Conservation (phyloP, 2,329 filamentous ascomycete species). For the Microsporum canis region DNA sequence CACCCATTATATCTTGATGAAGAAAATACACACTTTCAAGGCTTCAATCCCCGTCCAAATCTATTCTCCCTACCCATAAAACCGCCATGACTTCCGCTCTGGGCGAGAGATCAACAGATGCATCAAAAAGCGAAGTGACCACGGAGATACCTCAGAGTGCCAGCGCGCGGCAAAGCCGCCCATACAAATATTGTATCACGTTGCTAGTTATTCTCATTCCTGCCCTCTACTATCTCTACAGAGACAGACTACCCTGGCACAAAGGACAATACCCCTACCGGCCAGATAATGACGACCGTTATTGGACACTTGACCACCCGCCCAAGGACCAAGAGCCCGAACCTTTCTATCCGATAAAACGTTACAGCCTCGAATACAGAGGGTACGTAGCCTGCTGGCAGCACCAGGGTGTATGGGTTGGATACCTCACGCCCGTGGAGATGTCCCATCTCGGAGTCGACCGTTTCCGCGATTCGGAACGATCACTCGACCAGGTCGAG, state of each 20-base stretch:
- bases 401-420: background rate
- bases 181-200: background rate
- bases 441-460: background rate
- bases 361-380: background rate
- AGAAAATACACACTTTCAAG: too few relatives aligned
- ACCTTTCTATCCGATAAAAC: background rate
- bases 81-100: background rate
- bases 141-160: background rate
- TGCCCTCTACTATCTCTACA: background rate
- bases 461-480: background rate
- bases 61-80: background rate
- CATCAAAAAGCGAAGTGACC: background rate
- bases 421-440: background rate
- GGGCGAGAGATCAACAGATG: background rate
- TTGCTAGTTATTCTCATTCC: background rate
- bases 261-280: background rate
- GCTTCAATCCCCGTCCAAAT: background rate
- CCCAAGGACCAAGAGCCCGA: background rate
- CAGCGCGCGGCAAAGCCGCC: background rate
- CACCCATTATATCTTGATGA: too few relatives aligned
- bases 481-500: background rate
- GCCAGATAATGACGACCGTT: background rate
- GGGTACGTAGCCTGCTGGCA: background rate
- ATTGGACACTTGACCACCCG: background rate
- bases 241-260: background rate